phyloP scores from a whole-genome alignment of 345 rosid genomes.

The Gossypium stocksii region DNA sequence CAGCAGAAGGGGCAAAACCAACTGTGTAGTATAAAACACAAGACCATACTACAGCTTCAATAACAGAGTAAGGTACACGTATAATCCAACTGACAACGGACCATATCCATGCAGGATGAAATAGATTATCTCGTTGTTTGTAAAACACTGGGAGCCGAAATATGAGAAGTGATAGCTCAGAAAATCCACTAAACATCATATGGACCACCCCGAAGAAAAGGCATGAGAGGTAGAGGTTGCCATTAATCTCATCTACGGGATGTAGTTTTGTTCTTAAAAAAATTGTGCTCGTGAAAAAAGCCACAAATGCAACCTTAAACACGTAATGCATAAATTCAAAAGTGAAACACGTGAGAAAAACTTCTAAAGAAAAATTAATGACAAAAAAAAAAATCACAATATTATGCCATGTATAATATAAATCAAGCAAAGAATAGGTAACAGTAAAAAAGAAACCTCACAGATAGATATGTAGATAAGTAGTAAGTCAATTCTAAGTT shows the following conservation, averaged over 20 bases:
- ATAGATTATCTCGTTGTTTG: constrained; percentile 85
- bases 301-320: constrained; percentile 75
- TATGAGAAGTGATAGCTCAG: constrained; percentile 79
- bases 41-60: constrained; percentile 87
- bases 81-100: constrained; percentile 67
- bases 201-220: constrained; percentile 82
- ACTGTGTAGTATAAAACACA: constrained; percentile 74
- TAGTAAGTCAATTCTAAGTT: too few relatives aligned
- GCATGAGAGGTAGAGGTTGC: constrained; percentile 66
- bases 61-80: constrained; percentile 78
- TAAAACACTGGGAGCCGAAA: constrained; percentile 81
- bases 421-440: too few relatives aligned
- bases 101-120: constrained; percentile 97
- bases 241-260: constrained; percentile 66
- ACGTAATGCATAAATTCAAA: constrained; percentile 9
- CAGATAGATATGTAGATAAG: too few relatives aligned
- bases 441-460: too few relatives aligned
- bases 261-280: constrained; percentile 74
- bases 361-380: not conserved
- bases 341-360: constrained; percentile 1
- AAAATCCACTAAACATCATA: constrained; percentile 84
- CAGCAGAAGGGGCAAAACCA: constrained; percentile 71
- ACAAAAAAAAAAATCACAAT: not conserved
- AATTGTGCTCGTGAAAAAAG: constrained; percentile 69
- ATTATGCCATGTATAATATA: too few relatives aligned